These are phyloP conservation scores for Setaria viridis DNA, from an alignment of 202 grass and related monocot species.

Conservation along the genomic window DNA sequence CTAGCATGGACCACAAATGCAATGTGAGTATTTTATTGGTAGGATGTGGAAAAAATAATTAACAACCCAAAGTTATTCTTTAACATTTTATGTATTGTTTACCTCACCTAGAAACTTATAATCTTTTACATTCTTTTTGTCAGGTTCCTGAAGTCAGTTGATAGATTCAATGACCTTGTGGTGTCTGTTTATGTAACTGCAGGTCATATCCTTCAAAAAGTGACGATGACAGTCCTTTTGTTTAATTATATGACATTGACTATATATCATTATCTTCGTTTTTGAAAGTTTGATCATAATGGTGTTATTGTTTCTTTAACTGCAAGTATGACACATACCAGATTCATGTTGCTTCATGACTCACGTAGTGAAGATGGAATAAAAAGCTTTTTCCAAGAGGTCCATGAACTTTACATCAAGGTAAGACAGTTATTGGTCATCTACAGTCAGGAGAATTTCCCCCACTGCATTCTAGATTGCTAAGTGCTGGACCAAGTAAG, in stretches of 20 bases:
- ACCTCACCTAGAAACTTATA: background rate
- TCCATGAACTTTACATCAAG: constrained; percentile 97
- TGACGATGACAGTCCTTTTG: background rate
- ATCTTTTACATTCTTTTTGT: constrained; percentile 15
- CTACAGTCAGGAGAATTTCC: constrained; percentile 6
- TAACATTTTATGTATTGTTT: constrained; percentile 3
- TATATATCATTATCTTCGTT: constrained; percentile 18
- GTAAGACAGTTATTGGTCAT: constrained; percentile 39
- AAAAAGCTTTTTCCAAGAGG: constrained; percentile 93
- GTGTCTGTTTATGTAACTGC: constrained; percentile 96
- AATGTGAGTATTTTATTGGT: constrained; percentile 64
- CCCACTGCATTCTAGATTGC: constrained; percentile 21
- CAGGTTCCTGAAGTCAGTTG: constrained; percentile 92
- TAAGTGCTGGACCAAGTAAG: background rate
- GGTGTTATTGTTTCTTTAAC: constrained; percentile 59
- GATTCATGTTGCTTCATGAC: constrained; percentile 96
- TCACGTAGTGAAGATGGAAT: constrained; percentile 92
- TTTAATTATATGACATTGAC: constrained; percentile 12
- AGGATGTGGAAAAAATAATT: background rate
- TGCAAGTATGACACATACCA: constrained; percentile 63
- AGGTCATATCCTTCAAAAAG: constrained; percentile 83
- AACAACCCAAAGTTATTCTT: background rate
- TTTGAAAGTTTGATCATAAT: background rate
- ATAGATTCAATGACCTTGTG: constrained; percentile 92
- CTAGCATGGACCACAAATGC: constrained; percentile 88